Evolutionary conservation across 345 rosid species (phyloP), one percentile per base, ranked within the genome.

Genomic region (Bruguiera sexangula): DNA sequence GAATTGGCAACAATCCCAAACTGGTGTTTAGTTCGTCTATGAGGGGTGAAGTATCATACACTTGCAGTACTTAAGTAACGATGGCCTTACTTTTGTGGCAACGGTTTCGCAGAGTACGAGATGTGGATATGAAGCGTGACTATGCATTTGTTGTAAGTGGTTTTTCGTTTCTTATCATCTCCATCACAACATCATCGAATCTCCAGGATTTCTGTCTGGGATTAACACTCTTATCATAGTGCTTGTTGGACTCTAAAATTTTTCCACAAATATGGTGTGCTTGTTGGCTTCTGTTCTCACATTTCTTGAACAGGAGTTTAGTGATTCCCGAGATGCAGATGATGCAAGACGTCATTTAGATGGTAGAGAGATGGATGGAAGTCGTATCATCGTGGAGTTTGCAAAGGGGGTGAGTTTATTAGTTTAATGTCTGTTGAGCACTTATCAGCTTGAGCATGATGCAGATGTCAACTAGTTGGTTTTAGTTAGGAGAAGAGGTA

Each of bases 91-190:
- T 94, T 94, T 91, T 94, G 87, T 94, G 96, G 90, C 85, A 88
- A 85, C 89, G 83, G 74, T 91, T 94, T 89, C 95, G 85, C 97
- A 94, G 98, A 94, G 82, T 91, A 70, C 96, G 97, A 62, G 91
- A 89, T 82, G 97, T 93, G 94, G 98, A 93, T 87, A 89, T 93
- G 97, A 93, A 93, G 98, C 96, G 94, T 58, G 97, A 94, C 85
- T 94, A 84, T 62, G 97, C 98, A 74, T 94, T 94, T 85, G 96
- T 94, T 85, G 98, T 94, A 94, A 72, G 96, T 87, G 75, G 22
- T 27, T 54, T 69, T 15, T 36, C 16, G 30, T 46, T 51, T 19
- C 52, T n/a, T 60, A 63, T 72, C 5, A 8, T 62, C 21, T 59
- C 1, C 65, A 36, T 52, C 36, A 3, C n/a, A 34, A 26, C 19